Evolutionary conservation across 768 basidiomycete genomes (phyloP).

Genomic region (Naganishia randhawae): DNA sequence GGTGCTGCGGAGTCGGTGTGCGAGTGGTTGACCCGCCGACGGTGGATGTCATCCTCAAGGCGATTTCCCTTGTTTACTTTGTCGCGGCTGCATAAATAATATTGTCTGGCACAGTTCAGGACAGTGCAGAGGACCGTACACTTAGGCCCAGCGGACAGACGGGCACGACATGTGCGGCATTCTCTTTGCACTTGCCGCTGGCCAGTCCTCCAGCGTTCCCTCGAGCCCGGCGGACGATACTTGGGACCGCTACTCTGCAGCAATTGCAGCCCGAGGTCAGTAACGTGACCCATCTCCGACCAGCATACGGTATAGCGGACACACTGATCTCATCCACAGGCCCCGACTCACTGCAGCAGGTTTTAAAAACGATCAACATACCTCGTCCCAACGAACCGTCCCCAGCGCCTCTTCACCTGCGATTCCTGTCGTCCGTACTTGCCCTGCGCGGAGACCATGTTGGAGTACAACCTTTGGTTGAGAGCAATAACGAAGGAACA

Average conservation of each 20-base stretch:
- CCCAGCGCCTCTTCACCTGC: slow-evolving; percentile 32
- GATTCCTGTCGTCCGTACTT: slow-evolving; percentile 40
- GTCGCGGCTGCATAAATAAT: no score
- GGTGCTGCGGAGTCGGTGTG: no score
- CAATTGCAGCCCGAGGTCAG: slow-evolving; percentile 17
- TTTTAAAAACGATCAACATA: not conserved
- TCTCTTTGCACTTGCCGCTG: slow-evolving; percentile 2
- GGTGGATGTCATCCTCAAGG: not conserved
- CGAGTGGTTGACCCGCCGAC: not conserved
- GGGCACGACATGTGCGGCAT: slow-evolving; percentile 28
- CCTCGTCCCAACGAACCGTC: not conserved
- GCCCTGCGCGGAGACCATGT: slow-evolving; percentile 42
- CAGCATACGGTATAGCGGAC: not conserved
- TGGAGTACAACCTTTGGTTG: slow-evolving; percentile 41
- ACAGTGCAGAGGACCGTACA: no score
- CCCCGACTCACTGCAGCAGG: slow-evolving; percentile 2
- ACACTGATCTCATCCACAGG: not conserved
- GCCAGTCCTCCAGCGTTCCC: not conserved
- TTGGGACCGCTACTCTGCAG: not conserved
- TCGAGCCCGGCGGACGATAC: no score
- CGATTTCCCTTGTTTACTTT: slow-evolving; percentile 10
- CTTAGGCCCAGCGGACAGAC: no score
- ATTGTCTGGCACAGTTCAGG: no score
- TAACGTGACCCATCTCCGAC: not conserved
- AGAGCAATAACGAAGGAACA: not conserved